Base-by-base conservation (phyloP, 768 basidiomycete species). In the Kwoniella europaea region DNA sequence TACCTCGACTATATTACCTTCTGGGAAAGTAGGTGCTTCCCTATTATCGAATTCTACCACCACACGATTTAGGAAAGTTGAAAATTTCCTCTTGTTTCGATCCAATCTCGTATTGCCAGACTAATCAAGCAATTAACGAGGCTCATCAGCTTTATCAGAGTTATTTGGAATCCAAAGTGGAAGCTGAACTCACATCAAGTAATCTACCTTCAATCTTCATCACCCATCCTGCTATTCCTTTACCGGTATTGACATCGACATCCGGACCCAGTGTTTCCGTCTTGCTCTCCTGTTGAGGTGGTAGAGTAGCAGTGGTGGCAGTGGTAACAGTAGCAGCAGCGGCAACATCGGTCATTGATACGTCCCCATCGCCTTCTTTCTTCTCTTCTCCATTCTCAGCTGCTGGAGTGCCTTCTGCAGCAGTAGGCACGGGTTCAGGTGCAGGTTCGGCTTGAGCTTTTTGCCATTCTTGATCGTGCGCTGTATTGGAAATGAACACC, bases 1-100 rank as follows among this genome's bases (percentile, higher is more conserved):
- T 72, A 94, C 95, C 88, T 97, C 94, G 44, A 96, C 89, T 16
- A 94, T 90, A 76, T 95, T 96, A 22, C 90, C 89, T 61, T 96
- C 93, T 1, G 91, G 88, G 79, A 92, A 94, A 56, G 92, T 82
- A 4, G 87, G 85, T 4, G 92, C 88, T 82, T 96, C 93, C 18
- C 92, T 88, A 29, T 79, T 72, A 75, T 96, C 94, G 43, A 96
- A 85, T 75, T 98, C 95, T 15, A 97, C 87, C 5, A 93, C 86
- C 87, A 95, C 89, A 35, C 89, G 87, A 80, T 92, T 92, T 66
- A 97, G 87, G 75, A 95, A 86, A 0, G 91, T 90, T 2, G 93
- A 92, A 82, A 97, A 94, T 79, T 93, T 94, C 27, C 75, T 70
- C 90, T 89, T 65, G 4, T 69, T 71, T 74, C 77, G 82, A 79